phyloP scores from a whole-genome alignment of 108 stramenopile species.

The Cylindrotheca fusiformis region DNA sequence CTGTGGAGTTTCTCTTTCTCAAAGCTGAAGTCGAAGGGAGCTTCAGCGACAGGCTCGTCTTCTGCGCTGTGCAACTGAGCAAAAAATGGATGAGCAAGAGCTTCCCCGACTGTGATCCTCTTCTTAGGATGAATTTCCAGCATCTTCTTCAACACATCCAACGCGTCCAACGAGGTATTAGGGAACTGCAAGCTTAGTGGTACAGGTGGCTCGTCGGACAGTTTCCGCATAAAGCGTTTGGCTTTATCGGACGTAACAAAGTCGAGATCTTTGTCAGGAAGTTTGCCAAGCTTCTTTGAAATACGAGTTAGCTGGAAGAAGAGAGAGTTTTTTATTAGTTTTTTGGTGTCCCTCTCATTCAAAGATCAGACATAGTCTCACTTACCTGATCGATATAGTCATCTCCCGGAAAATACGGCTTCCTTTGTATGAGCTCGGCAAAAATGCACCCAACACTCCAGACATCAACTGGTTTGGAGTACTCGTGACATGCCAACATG shows the following conservation, averaged over 20 bases:
- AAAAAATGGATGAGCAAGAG: constrained; percentile 93
- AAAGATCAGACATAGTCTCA: constrained; percentile 28
- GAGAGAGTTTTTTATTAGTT: not conserved
- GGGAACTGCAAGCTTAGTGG: constrained; percentile 75
- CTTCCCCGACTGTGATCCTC: constrained; percentile 88
- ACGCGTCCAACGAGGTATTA: constrained; percentile 68
- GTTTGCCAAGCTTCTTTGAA: constrained; percentile 88
- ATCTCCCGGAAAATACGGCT: constrained; percentile 98
- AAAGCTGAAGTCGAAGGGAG: constrained; percentile 77
- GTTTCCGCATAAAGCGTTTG: constrained; percentile 87
- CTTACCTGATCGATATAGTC: constrained; percentile 99
- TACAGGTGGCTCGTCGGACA: constrained; percentile 60
- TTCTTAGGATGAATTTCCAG: constrained; percentile 89
- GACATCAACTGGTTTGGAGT: constrained; percentile 95
- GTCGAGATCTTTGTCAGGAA: constrained; percentile 87
- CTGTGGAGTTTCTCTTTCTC: constrained; percentile 84
- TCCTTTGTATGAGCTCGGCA: constrained; percentile 93
- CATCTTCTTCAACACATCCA: constrained; percentile 90
- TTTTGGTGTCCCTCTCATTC: constrained; percentile 1
- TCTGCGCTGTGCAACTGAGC: constrained; percentile 78
- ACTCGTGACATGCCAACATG: constrained; percentile 99
- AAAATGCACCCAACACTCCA: constrained; percentile 99
- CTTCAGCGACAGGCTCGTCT: constrained; percentile 75
- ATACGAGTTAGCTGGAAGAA: constrained; percentile 74
- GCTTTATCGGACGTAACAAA: constrained; percentile 94